Evolutionary conservation across 192 early-diverging fungal species (phyloP), one percentile per base, ranked within the genome.

Genomic region (Chytriomyces confervae): DNA sequence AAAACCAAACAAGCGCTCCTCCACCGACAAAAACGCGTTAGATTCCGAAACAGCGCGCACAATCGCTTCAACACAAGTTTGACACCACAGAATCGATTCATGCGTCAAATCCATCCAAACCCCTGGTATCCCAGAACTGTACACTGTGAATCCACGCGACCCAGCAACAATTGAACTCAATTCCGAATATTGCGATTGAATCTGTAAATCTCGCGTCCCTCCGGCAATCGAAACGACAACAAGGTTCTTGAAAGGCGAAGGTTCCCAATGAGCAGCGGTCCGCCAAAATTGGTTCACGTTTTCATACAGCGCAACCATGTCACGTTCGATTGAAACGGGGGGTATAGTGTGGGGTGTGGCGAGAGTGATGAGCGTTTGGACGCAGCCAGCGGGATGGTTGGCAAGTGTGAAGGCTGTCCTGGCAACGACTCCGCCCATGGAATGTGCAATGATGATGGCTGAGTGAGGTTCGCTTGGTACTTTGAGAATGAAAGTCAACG

Each of bases 401-500:
- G 88, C 78, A 65, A 94, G 84, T 0, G 86, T 89, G 62, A 95
- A 87, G 46, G 94, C 86, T 1, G 90, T 87, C 9, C 96, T 86
- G 0, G 96, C 95, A 20, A 97, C 96, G n/a, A 97, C 90, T 10
- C 96, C 96, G 47, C 97, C 97, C 96, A 98, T 97, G 9, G 95
- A 97, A 79, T 98, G 95, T 11, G 92, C 95, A 65, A 96, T 83
- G 29, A 97, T 83, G n/a, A 93, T 82, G n/a, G 96, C 92, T 36
- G 36, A 36, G 1, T 36, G 36, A 11, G 93, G 6, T 77, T 81
- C 0, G 94, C 94, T 50, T 85, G 74, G 6, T 81, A 84, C 23
- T 75, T 49, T 13, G n/a, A 80, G 74, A 49, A 88, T 85, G 62
- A 84, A 84, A 7, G 24, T 62, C 10, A 87, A 62, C 4, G 83